Percentiles rank a stretch among this genome's conserved stretches.
These are phyloP conservation scores for Grigorovia humatica DNA, from an alignment of 805 yeast species.

Conservation along the genomic window DNA sequence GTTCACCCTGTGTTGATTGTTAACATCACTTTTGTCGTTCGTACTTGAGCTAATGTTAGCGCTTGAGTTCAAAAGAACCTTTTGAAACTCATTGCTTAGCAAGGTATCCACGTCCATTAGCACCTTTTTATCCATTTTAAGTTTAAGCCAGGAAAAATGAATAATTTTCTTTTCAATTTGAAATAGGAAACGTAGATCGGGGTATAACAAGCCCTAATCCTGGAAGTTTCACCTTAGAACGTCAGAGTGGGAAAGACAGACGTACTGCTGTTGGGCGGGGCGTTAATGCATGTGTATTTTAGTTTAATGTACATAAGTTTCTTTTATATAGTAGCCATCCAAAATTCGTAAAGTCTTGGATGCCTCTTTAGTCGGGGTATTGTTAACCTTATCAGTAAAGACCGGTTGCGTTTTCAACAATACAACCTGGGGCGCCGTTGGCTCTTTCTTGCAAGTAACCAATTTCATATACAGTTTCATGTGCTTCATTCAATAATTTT, in stretches of 20 bases:
- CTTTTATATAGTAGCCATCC: background rate
- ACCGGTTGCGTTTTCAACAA: slow-evolving; percentile 36
- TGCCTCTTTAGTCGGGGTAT: background rate
- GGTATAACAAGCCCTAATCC: background rate
- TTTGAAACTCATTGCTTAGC: slow-evolving; percentile 24
- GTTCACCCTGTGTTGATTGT: background rate
- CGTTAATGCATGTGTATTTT: background rate
- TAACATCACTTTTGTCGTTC: background rate
- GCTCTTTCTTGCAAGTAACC: slow-evolving; percentile 47
- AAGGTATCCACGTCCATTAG: slow-evolving; percentile 2
- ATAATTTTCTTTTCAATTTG: too few species aligned
- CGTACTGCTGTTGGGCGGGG: background rate
- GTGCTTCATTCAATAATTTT: slow-evolving; percentile 45
- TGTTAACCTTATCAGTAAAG: slow-evolving; percentile 11
- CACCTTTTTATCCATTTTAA: background rate
- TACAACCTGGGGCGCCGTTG: slow-evolving; percentile 47
- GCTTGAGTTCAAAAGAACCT: slow-evolving; percentile 17
- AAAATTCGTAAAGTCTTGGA: too few species aligned
- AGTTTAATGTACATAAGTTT: background rate
- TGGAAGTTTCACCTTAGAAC: too few species aligned
- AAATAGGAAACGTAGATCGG: background rate
- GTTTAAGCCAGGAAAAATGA: background rate
- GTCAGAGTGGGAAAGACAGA: background rate
- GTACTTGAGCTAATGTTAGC: slow-evolving; percentile 3
- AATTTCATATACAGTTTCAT: slow-evolving; percentile 66